Percentiles rank a stretch among this genome's conserved stretches.
Evolutionary conservation across 495 filamentous ascomycete genomes (phyloP).

Genomic region (Tuber calosporum): DNA sequence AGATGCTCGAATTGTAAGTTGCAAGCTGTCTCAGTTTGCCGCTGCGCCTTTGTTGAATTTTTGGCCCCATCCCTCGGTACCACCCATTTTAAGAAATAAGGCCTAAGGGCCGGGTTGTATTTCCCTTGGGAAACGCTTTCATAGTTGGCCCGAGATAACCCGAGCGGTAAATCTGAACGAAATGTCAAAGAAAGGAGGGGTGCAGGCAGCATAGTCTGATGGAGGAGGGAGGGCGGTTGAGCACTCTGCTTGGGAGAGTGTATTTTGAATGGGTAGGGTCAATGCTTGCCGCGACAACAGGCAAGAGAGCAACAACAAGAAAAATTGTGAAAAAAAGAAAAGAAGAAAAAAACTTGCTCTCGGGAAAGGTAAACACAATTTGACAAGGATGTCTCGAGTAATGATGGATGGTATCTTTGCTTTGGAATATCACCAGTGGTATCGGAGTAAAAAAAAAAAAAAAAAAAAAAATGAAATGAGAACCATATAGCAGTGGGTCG

Average conservation of each 20-base stretch:
- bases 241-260: background rate
- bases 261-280: background rate
- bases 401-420: background rate
- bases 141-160: background rate
- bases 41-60: background rate
- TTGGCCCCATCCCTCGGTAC: background rate
- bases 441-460: background rate
- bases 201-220: background rate
- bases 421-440: conserved; percentile 1
- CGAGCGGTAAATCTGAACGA: background rate
- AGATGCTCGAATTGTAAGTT: background rate
- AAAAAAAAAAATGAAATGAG: background rate
- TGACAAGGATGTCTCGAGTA: background rate
- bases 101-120: background rate
- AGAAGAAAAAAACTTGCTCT: background rate
- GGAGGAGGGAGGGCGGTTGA: background rate
- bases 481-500: background rate
- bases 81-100: background rate
- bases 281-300: background rate
- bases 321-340: background rate
- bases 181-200: background rate
- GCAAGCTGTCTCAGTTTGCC: background rate
- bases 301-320: background rate
- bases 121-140: background rate
- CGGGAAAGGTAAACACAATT: background rate